A percentile compares a stretch with the other conserved stretches of the same genome.
These are phyloP conservation scores for Trichoderma virens DNA, from an alignment of 495 filamentous ascomycete genomes.

Conservation along the genomic window DNA sequence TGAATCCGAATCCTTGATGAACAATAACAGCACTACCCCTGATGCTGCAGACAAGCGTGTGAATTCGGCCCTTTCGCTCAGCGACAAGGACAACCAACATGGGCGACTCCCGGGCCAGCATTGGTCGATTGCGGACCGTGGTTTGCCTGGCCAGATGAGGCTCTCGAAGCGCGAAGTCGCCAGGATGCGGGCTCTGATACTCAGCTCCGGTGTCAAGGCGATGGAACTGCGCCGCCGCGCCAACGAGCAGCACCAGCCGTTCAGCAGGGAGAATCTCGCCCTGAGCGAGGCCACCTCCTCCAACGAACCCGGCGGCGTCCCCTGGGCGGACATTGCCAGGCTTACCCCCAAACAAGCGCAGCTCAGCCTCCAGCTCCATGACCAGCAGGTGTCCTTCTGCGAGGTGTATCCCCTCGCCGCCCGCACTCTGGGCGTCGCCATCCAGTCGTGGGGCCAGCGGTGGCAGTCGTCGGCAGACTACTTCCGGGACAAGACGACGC, in stretches of 20 bases:
- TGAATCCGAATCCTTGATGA: conserved; percentile 26
- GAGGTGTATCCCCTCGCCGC: conserved; percentile 66
- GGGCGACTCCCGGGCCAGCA: conserved; percentile 26
- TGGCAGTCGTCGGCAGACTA: conserved; percentile 47
- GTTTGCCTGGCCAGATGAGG: conserved; percentile 27
- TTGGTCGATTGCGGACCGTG: conserved; percentile 68
- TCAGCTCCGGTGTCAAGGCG: conserved; percentile 81
- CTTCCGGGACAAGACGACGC: conserved; percentile 26
- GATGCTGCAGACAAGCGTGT: conserved; percentile 20
- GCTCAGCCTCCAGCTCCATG: conserved; percentile 17
- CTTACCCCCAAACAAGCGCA: conserved; percentile 22
- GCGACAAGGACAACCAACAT: neutral
- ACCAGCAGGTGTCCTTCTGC: conserved; percentile 46
- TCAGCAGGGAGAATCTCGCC: neutral
- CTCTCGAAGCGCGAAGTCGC: conserved; percentile 62
- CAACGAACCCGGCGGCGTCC: conserved; percentile 11
- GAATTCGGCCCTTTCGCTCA: conserved; percentile 21
- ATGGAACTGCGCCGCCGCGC: conserved; percentile 65
- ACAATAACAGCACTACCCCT: conserved; percentile 10
- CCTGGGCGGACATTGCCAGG: conserved; percentile 28
- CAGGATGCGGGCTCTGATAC: conserved; percentile 61
- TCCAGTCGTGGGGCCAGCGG: conserved; percentile 45
- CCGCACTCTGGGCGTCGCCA: conserved; percentile 47
- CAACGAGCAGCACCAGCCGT: conserved; percentile 26
- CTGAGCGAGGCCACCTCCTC: conserved; percentile 12